These are phyloP conservation scores for Entamoeba invadens DNA, from an alignment of 208 protist genomes.

Conservation along the genomic window DNA sequence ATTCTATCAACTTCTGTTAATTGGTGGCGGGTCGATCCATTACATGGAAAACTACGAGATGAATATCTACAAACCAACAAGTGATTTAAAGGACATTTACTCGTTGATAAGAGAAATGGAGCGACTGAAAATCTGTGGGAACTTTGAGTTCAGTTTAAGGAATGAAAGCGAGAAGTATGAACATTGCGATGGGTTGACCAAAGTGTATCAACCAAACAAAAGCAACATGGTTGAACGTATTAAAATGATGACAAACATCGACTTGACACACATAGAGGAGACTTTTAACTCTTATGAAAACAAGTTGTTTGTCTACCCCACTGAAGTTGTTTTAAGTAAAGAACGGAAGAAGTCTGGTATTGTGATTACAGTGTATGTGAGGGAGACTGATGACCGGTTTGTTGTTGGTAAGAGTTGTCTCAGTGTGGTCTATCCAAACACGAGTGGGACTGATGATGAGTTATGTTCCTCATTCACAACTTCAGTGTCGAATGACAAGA, in stretches of 20 bases:
- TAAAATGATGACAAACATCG: not conserved
- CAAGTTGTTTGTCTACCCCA: not conserved
- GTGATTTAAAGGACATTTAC: not conserved
- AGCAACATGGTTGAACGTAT: not conserved
- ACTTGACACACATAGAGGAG: not conserved
- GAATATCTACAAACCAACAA: not conserved
- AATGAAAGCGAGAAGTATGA: not conserved
- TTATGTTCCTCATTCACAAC: not conserved
- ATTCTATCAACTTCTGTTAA: not conserved
- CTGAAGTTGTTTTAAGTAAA: not conserved
- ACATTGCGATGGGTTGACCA: not conserved
- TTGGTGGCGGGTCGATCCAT: not conserved
- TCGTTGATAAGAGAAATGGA: not conserved
- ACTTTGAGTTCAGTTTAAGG: not conserved
- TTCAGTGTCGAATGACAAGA: not conserved
- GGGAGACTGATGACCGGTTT: not conserved
- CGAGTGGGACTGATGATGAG: not conserved
- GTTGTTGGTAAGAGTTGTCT: not conserved
- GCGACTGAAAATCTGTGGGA: not conserved
- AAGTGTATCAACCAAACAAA: not conserved
- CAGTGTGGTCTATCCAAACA: not conserved
- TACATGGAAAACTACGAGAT: not conserved
- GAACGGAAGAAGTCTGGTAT: not conserved
- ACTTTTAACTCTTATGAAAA: not conserved
- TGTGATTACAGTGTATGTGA: not conserved